Conservation (phyloP, 2,329 filamentous ascomycete species). For the Bertia moriformis region DNA sequence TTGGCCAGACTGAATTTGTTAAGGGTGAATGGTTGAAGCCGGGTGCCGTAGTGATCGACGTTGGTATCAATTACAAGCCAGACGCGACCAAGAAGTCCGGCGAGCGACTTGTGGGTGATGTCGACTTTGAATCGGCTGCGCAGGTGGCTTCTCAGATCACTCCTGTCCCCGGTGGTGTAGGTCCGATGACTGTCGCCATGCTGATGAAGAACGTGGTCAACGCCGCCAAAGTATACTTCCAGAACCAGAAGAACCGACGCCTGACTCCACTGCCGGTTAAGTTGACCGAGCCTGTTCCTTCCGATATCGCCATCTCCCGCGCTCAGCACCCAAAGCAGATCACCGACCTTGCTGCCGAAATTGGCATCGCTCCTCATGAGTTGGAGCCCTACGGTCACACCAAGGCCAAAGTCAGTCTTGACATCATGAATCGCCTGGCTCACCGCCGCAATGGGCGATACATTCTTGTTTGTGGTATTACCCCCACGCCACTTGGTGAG, state of each 20-base stretch:
- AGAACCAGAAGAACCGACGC: conserved; percentile 65
- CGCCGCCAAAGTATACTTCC: conserved; percentile 67
- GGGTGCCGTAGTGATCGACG: conserved; percentile 90
- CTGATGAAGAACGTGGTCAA: conserved; percentile 88
- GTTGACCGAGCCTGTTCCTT: conserved; percentile 70
- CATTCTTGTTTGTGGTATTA: conserved; percentile 87
- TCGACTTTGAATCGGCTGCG: conserved; percentile 73
- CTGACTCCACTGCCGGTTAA: conserved; percentile 75
- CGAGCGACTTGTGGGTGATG: conserved; percentile 81
- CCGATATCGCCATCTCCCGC: conserved; percentile 83
- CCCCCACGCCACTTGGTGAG: conserved; percentile 88
- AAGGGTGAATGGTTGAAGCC: conserved; percentile 93
- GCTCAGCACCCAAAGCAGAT: conserved; percentile 86
- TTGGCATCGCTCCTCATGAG: conserved; percentile 78
- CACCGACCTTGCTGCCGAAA: conserved; percentile 66
- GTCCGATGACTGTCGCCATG: conserved; percentile 99
- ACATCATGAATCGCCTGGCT: conserved; percentile 65
- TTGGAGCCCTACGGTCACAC: conserved; percentile 87
- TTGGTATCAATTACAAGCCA: conserved; percentile 89
- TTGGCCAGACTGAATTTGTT: conserved; percentile 74
- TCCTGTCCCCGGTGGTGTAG: conserved; percentile 89
- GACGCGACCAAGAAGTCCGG: conserved; percentile 86
- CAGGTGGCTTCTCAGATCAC: conserved; percentile 87
- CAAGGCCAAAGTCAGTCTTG: conserved; percentile 88
- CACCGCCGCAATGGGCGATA: conserved; percentile 84